Evolutionary conservation across 768 basidiomycete genomes (phyloP).

Genomic region (Panaeolus cyanescens): DNA sequence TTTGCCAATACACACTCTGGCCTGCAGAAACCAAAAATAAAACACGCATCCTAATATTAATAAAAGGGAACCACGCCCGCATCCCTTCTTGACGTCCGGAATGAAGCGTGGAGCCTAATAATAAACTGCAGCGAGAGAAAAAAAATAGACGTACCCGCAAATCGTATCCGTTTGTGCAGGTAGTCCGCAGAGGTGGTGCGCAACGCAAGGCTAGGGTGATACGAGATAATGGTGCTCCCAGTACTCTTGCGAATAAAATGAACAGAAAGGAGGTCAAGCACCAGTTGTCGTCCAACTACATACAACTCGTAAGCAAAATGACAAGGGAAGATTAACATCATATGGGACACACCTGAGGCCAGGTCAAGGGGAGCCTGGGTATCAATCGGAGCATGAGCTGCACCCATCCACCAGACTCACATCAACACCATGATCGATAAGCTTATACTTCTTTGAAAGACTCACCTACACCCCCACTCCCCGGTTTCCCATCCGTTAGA

Average conservation of each 20-base stretch:
- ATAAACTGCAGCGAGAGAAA: neutral
- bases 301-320: too few relatives aligned
- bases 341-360: conserved; percentile 27
- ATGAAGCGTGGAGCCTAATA: neutral
- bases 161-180: conserved; percentile 48
- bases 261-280: conserved; percentile 49
- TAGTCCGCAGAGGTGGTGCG: conserved; percentile 42
- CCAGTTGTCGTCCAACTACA: conserved; percentile 27
- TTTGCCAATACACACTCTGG: conserved; percentile 50
- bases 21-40: conserved; percentile 22
- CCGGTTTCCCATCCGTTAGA: neutral
- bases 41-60: neutral
- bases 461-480: neutral
- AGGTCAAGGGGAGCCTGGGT: conserved; percentile 40
- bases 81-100: neutral
- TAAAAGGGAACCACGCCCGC: neutral
- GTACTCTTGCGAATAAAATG: conserved; percentile 47
- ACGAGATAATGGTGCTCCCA: conserved; percentile 52
- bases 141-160: conserved; percentile 34
- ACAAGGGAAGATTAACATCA: neutral
- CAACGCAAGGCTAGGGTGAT: conserved; percentile 40
- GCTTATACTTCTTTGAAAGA: neutral
- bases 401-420: neutral
- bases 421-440: neutral
- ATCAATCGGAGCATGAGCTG: conserved; percentile 33